These are phyloP conservation scores for Coniochaeta sp. DNA, from an alignment of 2,329 filamentous ascomycete genomes.

Conservation along the genomic window DNA sequence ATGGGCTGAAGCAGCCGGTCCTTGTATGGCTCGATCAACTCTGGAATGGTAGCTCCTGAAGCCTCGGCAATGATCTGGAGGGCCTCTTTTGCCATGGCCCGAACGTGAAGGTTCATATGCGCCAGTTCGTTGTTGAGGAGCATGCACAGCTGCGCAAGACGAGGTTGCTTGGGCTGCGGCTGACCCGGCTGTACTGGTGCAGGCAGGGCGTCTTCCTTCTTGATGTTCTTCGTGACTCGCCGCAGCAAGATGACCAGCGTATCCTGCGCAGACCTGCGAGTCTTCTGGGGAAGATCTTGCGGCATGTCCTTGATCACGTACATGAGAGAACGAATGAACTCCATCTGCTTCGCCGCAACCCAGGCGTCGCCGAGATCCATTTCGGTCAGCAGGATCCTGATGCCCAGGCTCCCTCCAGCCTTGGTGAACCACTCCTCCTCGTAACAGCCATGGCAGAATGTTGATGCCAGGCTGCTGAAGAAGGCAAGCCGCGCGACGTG, in stretches of 20 bases:
- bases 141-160: slow-evolving; percentile 70
- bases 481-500: slow-evolving; percentile 72
- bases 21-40: slow-evolving; percentile 83
- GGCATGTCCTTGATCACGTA: slow-evolving; percentile 99
- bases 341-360: slow-evolving; percentile 74
- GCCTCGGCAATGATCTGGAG: slow-evolving; percentile 76
- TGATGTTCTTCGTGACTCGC: slow-evolving; percentile 69
- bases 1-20: slow-evolving; percentile 86
- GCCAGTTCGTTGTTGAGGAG: slow-evolving; percentile 83
- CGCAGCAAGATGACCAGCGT: slow-evolving; percentile 75
- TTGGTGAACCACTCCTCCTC: slow-evolving; percentile 99
- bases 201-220: slow-evolving; percentile 65
- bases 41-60: slow-evolving; percentile 71
- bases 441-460: slow-evolving; percentile 91
- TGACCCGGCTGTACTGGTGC: slow-evolving; percentile 31
- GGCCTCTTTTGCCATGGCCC: slow-evolving; percentile 75
- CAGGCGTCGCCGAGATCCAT: slow-evolving; percentile 78
- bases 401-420: slow-evolving; percentile 83
- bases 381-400: slow-evolving; percentile 79
- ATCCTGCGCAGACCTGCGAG: slow-evolving; percentile 72
- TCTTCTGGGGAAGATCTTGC: slow-evolving; percentile 84
- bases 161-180: slow-evolving; percentile 40
- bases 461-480: slow-evolving; percentile 74
- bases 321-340: slow-evolving; percentile 85
- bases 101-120: slow-evolving; percentile 93